Percentiles rank a stretch among this genome's conserved stretches.
phyloP scores from a whole-genome alignment of 2,329 filamentous ascomycete genomes.

The Graphilbum fragrans region DNA sequence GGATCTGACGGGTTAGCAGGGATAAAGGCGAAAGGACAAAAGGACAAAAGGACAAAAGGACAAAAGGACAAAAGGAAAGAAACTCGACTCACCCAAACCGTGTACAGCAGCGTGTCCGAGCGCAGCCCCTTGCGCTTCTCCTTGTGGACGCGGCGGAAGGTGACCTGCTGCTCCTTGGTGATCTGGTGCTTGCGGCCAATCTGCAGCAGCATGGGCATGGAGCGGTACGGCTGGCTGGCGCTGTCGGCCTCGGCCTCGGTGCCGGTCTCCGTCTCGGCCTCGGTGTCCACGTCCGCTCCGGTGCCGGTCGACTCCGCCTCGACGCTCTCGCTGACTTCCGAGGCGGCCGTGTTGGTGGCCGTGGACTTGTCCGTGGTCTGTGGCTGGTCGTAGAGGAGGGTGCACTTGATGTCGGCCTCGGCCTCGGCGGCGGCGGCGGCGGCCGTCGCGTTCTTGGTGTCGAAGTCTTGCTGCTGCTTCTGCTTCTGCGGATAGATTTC shows the following conservation, averaged over 20 bases:
- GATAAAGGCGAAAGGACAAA: neutral
- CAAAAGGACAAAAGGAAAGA: neutral
- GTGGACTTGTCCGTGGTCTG: conserved; percentile 10
- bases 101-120: conserved; percentile 54
- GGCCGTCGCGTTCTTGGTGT: conserved; percentile 46
- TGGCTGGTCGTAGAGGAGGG: conserved; percentile 32
- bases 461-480: conserved; percentile 12
- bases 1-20: conserved; percentile 4
- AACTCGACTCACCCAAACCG: conserved; percentile 46
- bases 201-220: conserved; percentile 33
- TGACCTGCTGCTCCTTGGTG: conserved; percentile 53
- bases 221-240: conserved; percentile 13
- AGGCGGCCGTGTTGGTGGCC: too few species aligned
- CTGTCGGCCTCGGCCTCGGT: conserved; percentile 2
- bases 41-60: neutral
- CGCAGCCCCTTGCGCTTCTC: conserved; percentile 51
- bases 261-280: neutral
- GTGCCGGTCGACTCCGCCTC: neutral
- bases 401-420: conserved; percentile 46
- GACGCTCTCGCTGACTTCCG: conserved; percentile 20
- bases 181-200: conserved; percentile 53
- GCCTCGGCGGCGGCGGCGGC: conserved; percentile 45
- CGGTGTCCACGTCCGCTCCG: conserved; percentile 3
- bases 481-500: conserved; percentile 50
- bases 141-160: conserved; percentile 47